Base-by-base conservation (phyloP, 177 flowering plant genomes). In the Vitis hybrid region DNA sequence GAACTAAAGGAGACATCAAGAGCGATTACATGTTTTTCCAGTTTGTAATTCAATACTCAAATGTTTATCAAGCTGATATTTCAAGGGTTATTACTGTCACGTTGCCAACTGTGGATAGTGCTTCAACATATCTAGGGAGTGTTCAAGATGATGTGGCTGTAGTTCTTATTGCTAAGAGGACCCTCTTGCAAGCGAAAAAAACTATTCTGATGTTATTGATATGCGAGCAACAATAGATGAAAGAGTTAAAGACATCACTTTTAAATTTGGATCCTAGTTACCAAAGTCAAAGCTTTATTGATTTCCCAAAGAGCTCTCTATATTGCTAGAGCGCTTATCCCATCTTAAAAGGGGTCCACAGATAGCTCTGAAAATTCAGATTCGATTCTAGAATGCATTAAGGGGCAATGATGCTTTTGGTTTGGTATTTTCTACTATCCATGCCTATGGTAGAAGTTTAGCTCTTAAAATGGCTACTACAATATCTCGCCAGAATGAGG, bases 321-420 rank as follows among this genome's bases (percentile, higher is more conserved):
- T 77, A 50, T 74, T 96, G 75, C 92, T 94, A 13, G 99, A 96
- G 77, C 82, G 80, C 69, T 82, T 95, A 32, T 96, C 92, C 74
- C 98, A 96, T 81, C 93, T 96, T 32, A 86, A 87, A 76, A 85
- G 97, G 78, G 94, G 99, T 11, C 98, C 95, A 3, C 87, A 21
- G 1, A 21, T 21, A 21, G 24, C 24, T 21, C 24, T 21, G 24
- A 21, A 21, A 21, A 0, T 21, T 21, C 0, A 21, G 24, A 21
- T 1, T 21, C 24, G 24, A 21, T 21, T 21, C 1, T 0, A 21
- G 24, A 1, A 21, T 21, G 24, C 24, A 1, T 21, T 21, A 21
- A 21, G 24, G 21, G 24, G 24, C 0, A 21, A 21, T 21, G 24
- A 21, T 21, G 24, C 24, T 21, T 21, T 21, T 21, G 24, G 24